These are phyloP conservation scores for Crucibulum laeve DNA, from an alignment of 768 basidiomycete genomes.

Conservation along the genomic window DNA sequence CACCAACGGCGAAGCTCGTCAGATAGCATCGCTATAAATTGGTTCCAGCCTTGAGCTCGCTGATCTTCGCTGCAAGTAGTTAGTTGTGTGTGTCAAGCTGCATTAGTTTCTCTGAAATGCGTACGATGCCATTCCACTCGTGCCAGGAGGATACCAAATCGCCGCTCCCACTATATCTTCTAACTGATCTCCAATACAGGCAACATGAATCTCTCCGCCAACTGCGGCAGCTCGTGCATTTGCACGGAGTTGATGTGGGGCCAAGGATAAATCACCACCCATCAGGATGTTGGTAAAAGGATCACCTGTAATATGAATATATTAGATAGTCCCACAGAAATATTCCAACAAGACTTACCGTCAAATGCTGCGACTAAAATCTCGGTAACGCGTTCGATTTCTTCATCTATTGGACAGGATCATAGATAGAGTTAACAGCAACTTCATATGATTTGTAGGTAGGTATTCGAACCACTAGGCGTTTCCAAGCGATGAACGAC, in stretches of 20 bases:
- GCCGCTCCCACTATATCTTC: conserved; percentile 13
- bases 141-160: conserved; percentile 16
- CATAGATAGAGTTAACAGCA: too few relatives aligned
- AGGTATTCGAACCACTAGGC: not conserved
- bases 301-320: conserved; percentile 12
- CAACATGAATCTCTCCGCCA: conserved; percentile 14
- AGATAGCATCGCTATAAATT: conserved; percentile 16
- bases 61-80: conserved; percentile 13
- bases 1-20: conserved; percentile 21
- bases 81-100: not conserved
- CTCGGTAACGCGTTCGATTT: not conserved
- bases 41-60: conserved; percentile 20
- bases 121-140: conserved; percentile 9
- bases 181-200: conserved; percentile 5
- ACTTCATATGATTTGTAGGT: too few relatives aligned
- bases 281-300: conserved; percentile 12
- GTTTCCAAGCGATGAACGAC: not conserved
- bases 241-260: conserved; percentile 7
- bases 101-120: not conserved
- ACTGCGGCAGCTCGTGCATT: conserved; percentile 10
- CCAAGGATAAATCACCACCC: conserved; percentile 14
- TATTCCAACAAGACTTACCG: not conserved
- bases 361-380: not conserved
- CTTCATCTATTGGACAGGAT: not conserved
- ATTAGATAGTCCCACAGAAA: not conserved